Evolutionary conservation across 2,329 filamentous ascomycete species (phyloP).

Genomic region (Fusarium redolens): DNA sequence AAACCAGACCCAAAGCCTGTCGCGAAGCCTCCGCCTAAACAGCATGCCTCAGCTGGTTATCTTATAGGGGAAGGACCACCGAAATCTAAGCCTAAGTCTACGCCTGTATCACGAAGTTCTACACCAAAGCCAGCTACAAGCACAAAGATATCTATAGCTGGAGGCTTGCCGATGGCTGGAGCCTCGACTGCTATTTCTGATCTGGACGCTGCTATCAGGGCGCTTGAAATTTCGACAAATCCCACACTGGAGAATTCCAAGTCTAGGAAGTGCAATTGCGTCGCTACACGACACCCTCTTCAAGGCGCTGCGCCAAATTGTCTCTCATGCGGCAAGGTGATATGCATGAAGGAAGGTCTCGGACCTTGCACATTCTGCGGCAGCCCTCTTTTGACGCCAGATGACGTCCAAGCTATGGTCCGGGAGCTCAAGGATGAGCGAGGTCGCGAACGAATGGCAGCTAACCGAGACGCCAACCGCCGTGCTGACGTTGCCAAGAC

Average conservation of each 20-base stretch:
- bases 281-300: slow-evolving; percentile 86
- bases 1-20: slow-evolving; percentile 42
- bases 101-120: slow-evolving; percentile 62
- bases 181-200: slow-evolving; percentile 78
- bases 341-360: slow-evolving; percentile 93
- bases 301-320: slow-evolving; percentile 95
- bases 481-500: slow-evolving; percentile 72
- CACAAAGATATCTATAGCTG: slow-evolving; percentile 78
- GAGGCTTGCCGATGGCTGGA: slow-evolving; percentile 85
- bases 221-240: slow-evolving; percentile 92
- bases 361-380: slow-evolving; percentile 95
- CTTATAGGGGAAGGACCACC: slow-evolving; percentile 80
- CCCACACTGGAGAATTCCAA: slow-evolving; percentile 69
- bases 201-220: slow-evolving; percentile 83
- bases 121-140: slow-evolving; percentile 64
- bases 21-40: slow-evolving; percentile 61
- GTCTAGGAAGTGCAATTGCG: slow-evolving; percentile 83
- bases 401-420: slow-evolving; percentile 88
- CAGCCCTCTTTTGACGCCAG: slow-evolving; percentile 74
- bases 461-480: slow-evolving; percentile 77
- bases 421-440: slow-evolving; percentile 84
- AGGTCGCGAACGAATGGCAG: slow-evolving; percentile 85
- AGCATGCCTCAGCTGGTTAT: slow-evolving; percentile 74
- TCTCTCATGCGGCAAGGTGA: slow-evolving; percentile 90
- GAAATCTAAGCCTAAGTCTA: slow-evolving; percentile 67